These are phyloP conservation scores for Phytophthora sp. DNA, from an alignment of 352 stramenopile genomes.

Conservation along the genomic window DNA sequence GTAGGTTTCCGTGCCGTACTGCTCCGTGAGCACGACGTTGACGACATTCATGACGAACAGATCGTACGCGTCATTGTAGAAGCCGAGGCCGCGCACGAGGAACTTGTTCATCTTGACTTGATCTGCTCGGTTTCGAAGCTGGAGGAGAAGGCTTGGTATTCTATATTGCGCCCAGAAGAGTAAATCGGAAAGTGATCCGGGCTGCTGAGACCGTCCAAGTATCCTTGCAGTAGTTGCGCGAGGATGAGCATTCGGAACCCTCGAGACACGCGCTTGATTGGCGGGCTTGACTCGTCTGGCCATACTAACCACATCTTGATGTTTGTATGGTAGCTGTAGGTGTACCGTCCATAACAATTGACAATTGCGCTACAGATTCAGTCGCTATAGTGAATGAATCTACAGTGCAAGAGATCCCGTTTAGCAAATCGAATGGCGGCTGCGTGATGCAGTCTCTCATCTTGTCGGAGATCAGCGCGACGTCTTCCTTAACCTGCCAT, in stretches of 20 bases:
- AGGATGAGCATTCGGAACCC: conserved; percentile 34
- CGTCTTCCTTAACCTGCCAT: no score
- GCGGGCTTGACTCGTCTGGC: no score
- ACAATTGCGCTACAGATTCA: conserved; percentile 9
- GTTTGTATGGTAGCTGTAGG: conserved; percentile 17
- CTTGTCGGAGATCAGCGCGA: no score
- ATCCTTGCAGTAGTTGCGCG: conserved; percentile 20
- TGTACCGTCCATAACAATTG: no score
- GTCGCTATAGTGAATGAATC: conserved; percentile 1
- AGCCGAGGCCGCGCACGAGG: conserved; percentile 71
- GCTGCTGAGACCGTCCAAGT: conserved; percentile 19
- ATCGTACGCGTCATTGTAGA: conserved; percentile 83
- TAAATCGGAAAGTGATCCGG: conserved; percentile 23
- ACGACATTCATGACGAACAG: conserved; percentile 87
- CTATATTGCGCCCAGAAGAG: not conserved
- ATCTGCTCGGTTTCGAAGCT: no score
- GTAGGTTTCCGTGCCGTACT: conserved; percentile 68
- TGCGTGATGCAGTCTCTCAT: no score
- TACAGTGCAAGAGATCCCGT: no score
- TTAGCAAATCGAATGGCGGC: no score
- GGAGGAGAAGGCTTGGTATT: conserved; percentile 2
- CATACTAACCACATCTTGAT: conserved; percentile 21
- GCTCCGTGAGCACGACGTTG: conserved; percentile 82
- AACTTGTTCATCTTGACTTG: conserved; percentile 60
- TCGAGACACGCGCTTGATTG: conserved; percentile 15